A percentile compares a stretch with the other conserved stretches of the same genome.
Evolutionary conservation across 2,329 filamentous ascomycete species (phyloP).

Genomic region (Ascomycota sp.): DNA sequence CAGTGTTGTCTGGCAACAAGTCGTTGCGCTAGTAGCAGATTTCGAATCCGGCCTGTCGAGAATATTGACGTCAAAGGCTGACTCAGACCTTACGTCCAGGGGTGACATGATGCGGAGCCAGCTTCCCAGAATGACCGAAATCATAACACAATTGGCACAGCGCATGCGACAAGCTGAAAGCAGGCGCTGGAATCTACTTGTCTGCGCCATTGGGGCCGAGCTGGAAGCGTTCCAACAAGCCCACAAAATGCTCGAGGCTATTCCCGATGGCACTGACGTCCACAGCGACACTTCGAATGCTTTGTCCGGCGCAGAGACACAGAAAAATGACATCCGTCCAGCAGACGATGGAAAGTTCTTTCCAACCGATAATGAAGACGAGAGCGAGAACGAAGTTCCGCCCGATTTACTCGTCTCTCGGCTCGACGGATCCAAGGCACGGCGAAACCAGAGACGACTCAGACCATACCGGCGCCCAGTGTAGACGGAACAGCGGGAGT

Average conservation of each 20-base stretch:
- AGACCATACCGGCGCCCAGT: slow-evolving; percentile 2
- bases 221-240: slow-evolving; percentile 45
- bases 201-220: slow-evolving; percentile 58
- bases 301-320: too few species aligned
- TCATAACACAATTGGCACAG: slow-evolving; percentile 33
- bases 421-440: slow-evolving; percentile 7
- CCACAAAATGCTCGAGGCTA: slow-evolving; percentile 27
- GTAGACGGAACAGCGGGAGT: slow-evolving; percentile 20
- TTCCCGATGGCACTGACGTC: slow-evolving; percentile 2
- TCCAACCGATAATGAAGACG: slow-evolving; percentile 1
- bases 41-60: slow-evolving; percentile 46
- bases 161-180: slow-evolving; percentile 34
- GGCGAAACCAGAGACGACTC: slow-evolving; percentile 2
- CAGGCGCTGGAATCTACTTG: slow-evolving; percentile 52
- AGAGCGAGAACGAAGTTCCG: slow-evolving; percentile 7
- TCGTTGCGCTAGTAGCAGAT: slow-evolving; percentile 33
- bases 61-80: slow-evolving; percentile 21
- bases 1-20: slow-evolving; percentile 42
- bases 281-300: too few species aligned
- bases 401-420: slow-evolving; percentile 12
- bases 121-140: slow-evolving; percentile 32
- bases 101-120: slow-evolving; percentile 23
- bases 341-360: neutral
- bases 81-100: slow-evolving; percentile 3
- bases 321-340: too few species aligned